A percentile compares a stretch with the other conserved stretches of the same genome.
phyloP scores from a whole-genome alignment of 257 asterid species.

The Solanum lignicaule region DNA sequence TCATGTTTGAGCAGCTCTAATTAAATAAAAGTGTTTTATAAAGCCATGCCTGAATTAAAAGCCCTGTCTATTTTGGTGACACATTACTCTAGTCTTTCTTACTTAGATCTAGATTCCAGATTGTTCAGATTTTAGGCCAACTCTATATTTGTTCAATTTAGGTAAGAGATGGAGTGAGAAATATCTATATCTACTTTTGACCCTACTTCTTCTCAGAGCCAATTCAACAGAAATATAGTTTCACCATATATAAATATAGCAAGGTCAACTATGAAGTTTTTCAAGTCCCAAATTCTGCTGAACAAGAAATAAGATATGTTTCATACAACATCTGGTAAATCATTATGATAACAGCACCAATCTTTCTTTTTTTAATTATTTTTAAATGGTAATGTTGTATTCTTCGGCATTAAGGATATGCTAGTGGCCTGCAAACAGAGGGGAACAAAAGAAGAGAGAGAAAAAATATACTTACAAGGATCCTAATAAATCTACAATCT shows the following conservation, averaged over 20 bases:
- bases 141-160: background rate
- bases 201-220: background rate
- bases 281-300: background rate
- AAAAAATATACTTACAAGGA: too few relatives aligned
- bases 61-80: background rate
- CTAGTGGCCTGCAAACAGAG: too few relatives aligned
- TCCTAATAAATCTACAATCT: background rate
- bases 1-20: background rate
- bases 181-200: background rate
- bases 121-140: background rate
- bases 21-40: background rate
- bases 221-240: background rate
- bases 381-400: too few relatives aligned
- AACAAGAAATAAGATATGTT: background rate
- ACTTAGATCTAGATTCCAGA: background rate
- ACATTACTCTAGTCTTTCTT: background rate
- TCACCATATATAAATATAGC: background rate
- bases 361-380: background rate
- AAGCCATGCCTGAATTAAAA: background rate
- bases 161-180: background rate
- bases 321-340: background rate
- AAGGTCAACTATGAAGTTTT: background rate
- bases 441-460: too few relatives aligned
- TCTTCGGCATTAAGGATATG: too few relatives aligned
- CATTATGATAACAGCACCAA: background rate